Evolutionary conservation across 108 stramenopile genomes (phyloP).

Genomic region (Cylindrotheca closterium): DNA sequence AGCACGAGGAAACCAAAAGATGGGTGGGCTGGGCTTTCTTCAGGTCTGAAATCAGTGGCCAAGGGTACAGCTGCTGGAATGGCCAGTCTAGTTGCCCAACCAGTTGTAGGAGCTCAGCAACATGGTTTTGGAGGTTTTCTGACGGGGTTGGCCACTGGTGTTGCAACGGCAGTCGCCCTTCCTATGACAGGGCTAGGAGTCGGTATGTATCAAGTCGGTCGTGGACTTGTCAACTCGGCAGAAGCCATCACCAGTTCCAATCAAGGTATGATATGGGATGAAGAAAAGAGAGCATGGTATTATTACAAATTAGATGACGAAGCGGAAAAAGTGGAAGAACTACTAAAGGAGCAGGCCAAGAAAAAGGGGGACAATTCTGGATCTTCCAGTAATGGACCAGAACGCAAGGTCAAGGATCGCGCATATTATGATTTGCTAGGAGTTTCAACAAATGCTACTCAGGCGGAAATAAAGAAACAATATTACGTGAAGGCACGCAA

Average conservation of each 20-base stretch:
- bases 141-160: conserved; percentile 77
- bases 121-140: conserved; percentile 75
- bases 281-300: conserved; percentile 73
- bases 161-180: conserved; percentile 76
- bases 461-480: conserved; percentile 88
- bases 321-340: conserved; percentile 43
- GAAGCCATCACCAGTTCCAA: conserved; percentile 62
- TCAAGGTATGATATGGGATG: conserved; percentile 87
- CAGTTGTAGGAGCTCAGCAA: conserved; percentile 84
- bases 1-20: conserved; percentile 84
- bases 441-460: conserved; percentile 75
- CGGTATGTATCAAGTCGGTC: conserved; percentile 75
- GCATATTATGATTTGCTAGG: conserved; percentile 84
- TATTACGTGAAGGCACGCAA: conserved; percentile 86
- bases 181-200: conserved; percentile 85
- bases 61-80: conserved; percentile 83
- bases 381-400: conserved; percentile 15
- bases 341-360: conserved; percentile 26
- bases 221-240: conserved; percentile 76
- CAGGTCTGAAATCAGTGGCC: conserved; percentile 71
- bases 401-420: conserved; percentile 73
- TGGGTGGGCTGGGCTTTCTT: conserved; percentile 80
- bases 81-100: conserved; percentile 76
- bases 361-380: conserved; percentile 14
- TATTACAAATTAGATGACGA: conserved; percentile 76